Conservation (phyloP, 1,139 yeast species). For the Geotrichum carabidarum region DNA sequence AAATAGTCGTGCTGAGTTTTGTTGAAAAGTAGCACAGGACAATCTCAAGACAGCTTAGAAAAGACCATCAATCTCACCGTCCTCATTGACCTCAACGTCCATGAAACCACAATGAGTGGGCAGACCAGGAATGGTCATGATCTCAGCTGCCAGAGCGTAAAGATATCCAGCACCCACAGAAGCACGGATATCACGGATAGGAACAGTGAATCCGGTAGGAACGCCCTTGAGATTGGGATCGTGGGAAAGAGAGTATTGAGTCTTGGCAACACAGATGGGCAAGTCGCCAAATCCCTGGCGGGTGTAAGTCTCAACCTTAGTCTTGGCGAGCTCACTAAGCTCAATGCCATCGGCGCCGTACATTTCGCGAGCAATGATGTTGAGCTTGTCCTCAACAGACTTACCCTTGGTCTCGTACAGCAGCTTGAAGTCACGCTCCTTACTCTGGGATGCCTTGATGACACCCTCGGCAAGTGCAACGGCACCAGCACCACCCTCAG, state of each 20-base stretch:
- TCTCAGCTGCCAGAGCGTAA: conserved; percentile 94
- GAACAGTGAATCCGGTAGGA: conserved; percentile 90
- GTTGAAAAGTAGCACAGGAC: conserved; percentile 10
- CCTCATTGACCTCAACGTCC: conserved; percentile 90
- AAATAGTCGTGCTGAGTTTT: neutral
- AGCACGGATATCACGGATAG: conserved; percentile 89
- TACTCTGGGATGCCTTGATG: conserved; percentile 60
- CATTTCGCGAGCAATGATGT: conserved; percentile 80
- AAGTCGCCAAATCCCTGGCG: conserved; percentile 86
- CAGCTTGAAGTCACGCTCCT: conserved; percentile 55
- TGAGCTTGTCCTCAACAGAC: conserved; percentile 77
- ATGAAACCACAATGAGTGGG: conserved; percentile 96
- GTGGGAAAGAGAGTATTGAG: conserved; percentile 93
- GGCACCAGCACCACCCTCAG: conserved; percentile 95
- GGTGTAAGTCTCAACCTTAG: conserved; percentile 78
- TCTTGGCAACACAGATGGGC: conserved; percentile 96
- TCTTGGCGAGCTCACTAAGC: conserved; percentile 75
- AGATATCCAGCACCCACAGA: conserved; percentile 96
- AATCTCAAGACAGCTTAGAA: conserved; percentile 44
- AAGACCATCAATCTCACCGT: conserved; percentile 93
- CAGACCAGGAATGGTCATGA: conserved; percentile 95
- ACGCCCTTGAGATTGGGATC: conserved; percentile 93
- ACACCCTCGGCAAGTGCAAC: conserved; percentile 82
- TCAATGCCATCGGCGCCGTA: conserved; percentile 92
- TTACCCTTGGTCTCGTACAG: conserved; percentile 65